Evolutionary conservation across 805 yeast genomes (phyloP), one percentile per base, ranked within the genome.

Genomic region (Saccharomycopsis capsularis): DNA sequence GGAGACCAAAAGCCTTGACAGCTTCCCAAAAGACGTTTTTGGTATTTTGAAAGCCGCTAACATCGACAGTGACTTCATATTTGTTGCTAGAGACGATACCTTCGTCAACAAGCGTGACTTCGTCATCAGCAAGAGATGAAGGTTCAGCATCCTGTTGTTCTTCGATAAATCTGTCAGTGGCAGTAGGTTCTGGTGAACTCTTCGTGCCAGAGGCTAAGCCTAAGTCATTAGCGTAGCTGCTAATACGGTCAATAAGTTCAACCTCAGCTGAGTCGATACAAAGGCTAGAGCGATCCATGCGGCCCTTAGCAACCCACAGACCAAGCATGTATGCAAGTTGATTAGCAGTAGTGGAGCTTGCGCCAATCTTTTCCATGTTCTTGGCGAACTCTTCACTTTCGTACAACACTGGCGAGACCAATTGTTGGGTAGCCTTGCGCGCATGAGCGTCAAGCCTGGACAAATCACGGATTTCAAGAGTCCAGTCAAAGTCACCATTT

Each of bases 321-420:
- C 77, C 76, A 24, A 68, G 50, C 40, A 70, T 54, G 61, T 70
- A 71, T 45, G 73, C 69, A 55, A 66, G 54, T 39, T 62, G 52
- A 5, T 63, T 54, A 36, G 64, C 58, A 18, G 42, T 48, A n/a
- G 55, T 32, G 5, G 49, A 41, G n/a, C 49, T 53, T 37, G 40
- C 54, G 38, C 61, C 64, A 2, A 38, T 23, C 5, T 43, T 44
- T 36, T 54, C 62, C n/a, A 71, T 49, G 30, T 46, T 53, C 23
- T 59, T 48, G 29, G 61, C 60, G 16, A 72, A 56, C 21, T 55
- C 53, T n/a, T 65, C 66, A 42, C 62, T 60, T 45, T 71, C 71
- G 21, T 44, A 39, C 11, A 62, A 52, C 3, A 69, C 60, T 27
- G 78, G 77, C 48, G 56, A 55, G 46, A 64, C 61, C 21, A 64